Base-by-base conservation (phyloP, 331 rosid genomes). In the Acacia concinna region DNA sequence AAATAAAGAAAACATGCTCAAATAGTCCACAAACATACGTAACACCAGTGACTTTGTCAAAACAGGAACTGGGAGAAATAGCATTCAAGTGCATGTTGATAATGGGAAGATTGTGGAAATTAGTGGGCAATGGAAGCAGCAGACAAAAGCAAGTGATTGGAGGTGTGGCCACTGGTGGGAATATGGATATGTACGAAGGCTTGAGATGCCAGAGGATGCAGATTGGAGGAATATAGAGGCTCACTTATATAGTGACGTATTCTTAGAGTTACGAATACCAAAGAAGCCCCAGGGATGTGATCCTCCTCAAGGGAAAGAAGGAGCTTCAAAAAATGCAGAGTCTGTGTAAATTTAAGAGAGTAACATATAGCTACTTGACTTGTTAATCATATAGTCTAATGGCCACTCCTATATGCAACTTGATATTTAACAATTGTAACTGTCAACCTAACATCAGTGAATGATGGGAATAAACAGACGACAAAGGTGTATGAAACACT, bases 121-220 rank as follows among this genome's bases (percentile, higher is more conserved):
- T 38, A 88, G 96, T 84, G 99, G 99, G 74, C 93, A 75, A 35
- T 90, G 93, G 94, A 93, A 83, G 87, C 92, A 85, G 62, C 89
- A 84, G 76, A 79, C 86, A 62, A 91, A 80, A 78, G 46, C 82
- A 66, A 82, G 75, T 68, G 96, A 95, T 40, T 95, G 99, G 99
- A 91, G 86, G 76, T 82, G 92, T 85, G 93, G 89, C 72, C 79
- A 91, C 21, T 93, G 99, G 99, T 95, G 99, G 99, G 94, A 95
- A 66, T 52, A 78, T 67, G 98, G 99, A 38, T 95, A 47, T 79
- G 98, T 95, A n/a, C 46, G 99, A 76, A 91, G 90, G 90, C 92
- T 95, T 73, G 99, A 95, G 86, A 82, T 95, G 68, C 98, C 98
- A 35, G 98, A 93, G 31, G 96, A 95, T 88, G 98, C 94, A 67